These are phyloP conservation scores for Paramecium biaurelia DNA, from an alignment of 73 alveolate genomes.

Conservation along the genomic window DNA sequence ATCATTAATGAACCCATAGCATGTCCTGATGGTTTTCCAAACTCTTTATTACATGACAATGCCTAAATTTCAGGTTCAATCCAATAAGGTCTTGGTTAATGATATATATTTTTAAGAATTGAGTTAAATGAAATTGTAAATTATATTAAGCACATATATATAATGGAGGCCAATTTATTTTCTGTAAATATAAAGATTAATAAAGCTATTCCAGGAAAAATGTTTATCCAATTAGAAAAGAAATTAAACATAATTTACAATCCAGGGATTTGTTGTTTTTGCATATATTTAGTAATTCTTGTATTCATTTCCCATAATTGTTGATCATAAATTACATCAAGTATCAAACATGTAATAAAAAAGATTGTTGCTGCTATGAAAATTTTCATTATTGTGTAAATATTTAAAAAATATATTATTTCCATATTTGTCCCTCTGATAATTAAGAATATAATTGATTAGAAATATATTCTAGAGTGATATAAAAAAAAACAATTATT, in stretches of 20 bases:
- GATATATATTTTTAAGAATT: constrained; percentile 23
- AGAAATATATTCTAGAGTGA: too few species aligned
- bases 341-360: not conserved
- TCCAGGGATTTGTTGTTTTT: not conserved
- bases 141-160: not conserved
- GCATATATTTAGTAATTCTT: not conserved
- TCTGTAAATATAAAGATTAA: not conserved
- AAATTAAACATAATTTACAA: not conserved
- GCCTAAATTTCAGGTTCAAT: not conserved
- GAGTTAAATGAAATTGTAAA: not conserved
- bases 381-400: not conserved
- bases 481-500: not conserved
- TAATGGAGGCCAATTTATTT: not conserved
- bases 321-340: not conserved
- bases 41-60: constrained; percentile 24
- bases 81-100: constrained; percentile 61
- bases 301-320: not conserved
- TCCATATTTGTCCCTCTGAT: not conserved
- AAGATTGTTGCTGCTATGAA: not conserved
- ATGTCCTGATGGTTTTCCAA: constrained; percentile 66
- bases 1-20: constrained; percentile 32
- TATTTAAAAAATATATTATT: not conserved
- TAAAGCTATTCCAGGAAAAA: not conserved
- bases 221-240: not conserved
- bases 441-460: not conserved